These are phyloP conservation scores for Solanum piurae DNA, from an alignment of 257 asterid genomes.

Conservation along the genomic window DNA sequence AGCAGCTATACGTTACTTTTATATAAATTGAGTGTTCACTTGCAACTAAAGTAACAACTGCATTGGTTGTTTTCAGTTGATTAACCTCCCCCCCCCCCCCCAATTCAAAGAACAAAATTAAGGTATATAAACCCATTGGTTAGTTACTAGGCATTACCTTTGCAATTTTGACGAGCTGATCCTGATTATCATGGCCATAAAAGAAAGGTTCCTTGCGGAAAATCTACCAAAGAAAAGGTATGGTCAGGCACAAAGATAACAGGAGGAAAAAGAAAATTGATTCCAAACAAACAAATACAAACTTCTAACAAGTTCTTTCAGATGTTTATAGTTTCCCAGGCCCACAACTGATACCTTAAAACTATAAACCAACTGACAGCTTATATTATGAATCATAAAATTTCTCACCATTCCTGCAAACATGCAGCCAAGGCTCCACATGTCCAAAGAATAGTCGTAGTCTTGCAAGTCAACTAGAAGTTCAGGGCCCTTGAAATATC, in stretches of 20 bases:
- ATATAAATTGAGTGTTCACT: too few relatives aligned
- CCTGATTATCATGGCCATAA: slow-evolving; percentile 12
- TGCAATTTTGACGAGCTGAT: slow-evolving; percentile 10
- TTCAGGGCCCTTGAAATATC: slow-evolving; percentile 50
- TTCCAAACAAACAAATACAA: background rate
- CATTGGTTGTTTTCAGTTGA: too few relatives aligned
- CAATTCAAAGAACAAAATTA: background rate
- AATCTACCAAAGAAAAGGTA: background rate
- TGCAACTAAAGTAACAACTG: too few relatives aligned
- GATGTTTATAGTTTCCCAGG: background rate
- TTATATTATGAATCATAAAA: background rate
- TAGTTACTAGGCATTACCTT: background rate
- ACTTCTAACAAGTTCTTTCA: background rate
- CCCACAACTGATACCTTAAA: background rate
- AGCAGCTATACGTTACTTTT: too few relatives aligned
- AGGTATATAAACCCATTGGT: background rate
- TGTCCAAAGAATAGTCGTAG: slow-evolving; percentile 68
- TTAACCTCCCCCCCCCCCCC: background rate
- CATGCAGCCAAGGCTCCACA: slow-evolving; percentile 94
- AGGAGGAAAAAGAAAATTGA: background rate
- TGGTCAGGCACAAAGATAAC: background rate
- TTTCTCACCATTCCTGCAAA: slow-evolving; percentile 96
- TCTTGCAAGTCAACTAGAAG: slow-evolving; percentile 79
- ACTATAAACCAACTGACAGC: background rate
- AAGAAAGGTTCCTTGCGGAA: slow-evolving; percentile 14